A percentile compares a stretch with the other conserved stretches of the same genome.
Conservation (phyloP, 2,329 filamentous ascomycete species). For the Aspergillus bombycis region DNA sequence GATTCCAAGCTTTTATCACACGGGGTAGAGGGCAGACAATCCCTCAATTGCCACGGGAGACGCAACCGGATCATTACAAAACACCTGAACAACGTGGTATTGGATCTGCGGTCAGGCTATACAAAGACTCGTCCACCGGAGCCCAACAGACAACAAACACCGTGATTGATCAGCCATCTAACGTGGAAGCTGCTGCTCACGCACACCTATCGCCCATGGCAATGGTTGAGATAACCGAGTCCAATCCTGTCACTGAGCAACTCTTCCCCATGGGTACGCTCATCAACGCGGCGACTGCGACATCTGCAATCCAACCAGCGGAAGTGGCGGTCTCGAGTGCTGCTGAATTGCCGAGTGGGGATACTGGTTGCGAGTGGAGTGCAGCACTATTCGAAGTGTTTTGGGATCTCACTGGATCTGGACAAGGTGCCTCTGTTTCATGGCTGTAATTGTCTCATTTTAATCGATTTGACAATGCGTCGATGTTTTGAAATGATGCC, state of each 20-base stretch:
- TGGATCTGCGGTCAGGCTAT: neutral
- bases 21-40: slow-evolving; percentile 2
- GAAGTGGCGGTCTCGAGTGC: neutral
- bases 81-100: neutral
- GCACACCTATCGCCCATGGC: neutral
- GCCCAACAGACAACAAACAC: neutral
- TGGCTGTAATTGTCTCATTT: neutral
- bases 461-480: neutral
- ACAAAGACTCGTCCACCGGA: neutral
- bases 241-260: neutral
- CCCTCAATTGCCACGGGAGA: neutral
- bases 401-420: slow-evolving; percentile 1
- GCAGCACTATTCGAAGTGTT: slow-evolving; percentile 19
- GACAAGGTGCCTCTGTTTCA: neutral
- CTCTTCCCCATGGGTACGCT: neutral
- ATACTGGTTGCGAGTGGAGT: slow-evolving; percentile 25
- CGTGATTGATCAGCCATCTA: neutral
- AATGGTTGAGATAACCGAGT: neutral
- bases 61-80: neutral
- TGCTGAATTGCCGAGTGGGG: slow-evolving; percentile 17
- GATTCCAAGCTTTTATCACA: slow-evolving; percentile 12
- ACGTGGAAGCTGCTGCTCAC: neutral
- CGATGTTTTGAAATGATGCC: neutral
- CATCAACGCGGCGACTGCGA: neutral
- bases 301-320: neutral